Base-by-base conservation (phyloP, 495 filamentous ascomycete genomes). In the Cladorrhinum samala region DNA sequence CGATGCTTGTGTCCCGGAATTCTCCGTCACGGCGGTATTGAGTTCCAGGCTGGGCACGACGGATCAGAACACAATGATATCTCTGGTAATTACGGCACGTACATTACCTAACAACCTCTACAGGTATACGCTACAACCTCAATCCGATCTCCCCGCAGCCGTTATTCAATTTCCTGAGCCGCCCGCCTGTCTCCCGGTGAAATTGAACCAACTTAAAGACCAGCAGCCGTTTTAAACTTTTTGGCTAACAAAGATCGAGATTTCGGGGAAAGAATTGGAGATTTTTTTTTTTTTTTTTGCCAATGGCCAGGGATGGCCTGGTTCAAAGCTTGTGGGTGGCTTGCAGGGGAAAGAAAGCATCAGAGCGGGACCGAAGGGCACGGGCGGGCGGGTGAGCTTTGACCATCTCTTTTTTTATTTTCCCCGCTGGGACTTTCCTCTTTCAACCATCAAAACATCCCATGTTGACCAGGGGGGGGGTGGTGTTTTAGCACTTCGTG, bases 351-450 rank as follows among this genome's bases (percentile, higher is more conserved):
- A n/a, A n/a, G n/a, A n/a, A n/a, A n/a, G 36, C 24, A 44, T 43
- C 38, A 46, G 42, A 50, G 46, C 55, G 50, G 45, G 46, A 57
- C 46, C 39, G 52, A 46, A 16, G n/a, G n/a, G n/a, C n/a, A 36
- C 5, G 27, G 11, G 27, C 6, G 27, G 27, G 27, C 6, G 11
- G 11, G 11, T 6, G 11, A 53, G 55, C 55, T 53, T 46, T 27
- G 50, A 41, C 45, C 49, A 33, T 38, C 14, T 37, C 21, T 18
- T 36, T 24, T 23, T 33, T 20, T 25, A 24, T 24, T 23, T 33
- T 20, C 19, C 11, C 36, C 33, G 16, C 54, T 21, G 56, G 46
- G 16, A 50, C 30, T 30, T 54, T 40, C 50, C 46, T 49, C 53
- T 37, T 9, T 38, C 27, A 33, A 33, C 27, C 27, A 33, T 33